Evolutionary conservation across 2,329 filamentous ascomycete species (phyloP).

Genomic region (Phaeosphaeria sp.): DNA sequence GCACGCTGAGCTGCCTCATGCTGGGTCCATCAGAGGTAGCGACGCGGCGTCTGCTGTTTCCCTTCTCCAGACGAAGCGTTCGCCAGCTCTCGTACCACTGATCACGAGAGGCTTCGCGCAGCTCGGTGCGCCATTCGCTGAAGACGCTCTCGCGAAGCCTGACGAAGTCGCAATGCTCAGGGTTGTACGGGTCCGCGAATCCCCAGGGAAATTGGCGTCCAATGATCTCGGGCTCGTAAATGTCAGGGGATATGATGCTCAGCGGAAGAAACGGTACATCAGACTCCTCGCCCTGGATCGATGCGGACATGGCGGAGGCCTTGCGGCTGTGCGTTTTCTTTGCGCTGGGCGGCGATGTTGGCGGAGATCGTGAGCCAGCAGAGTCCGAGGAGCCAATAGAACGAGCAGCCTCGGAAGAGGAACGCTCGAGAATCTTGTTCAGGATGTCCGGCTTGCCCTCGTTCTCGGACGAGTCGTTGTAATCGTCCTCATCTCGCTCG

Average conservation of each 20-base stretch:
- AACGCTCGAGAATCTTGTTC: slow-evolving; percentile 47
- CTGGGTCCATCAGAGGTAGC: slow-evolving; percentile 39
- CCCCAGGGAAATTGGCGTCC: slow-evolving; percentile 96
- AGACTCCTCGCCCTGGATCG: slow-evolving; percentile 47
- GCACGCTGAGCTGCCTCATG: slow-evolving; percentile 30
- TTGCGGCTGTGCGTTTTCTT: slow-evolving; percentile 49
- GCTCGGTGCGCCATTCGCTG: slow-evolving; percentile 87
- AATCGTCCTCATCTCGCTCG: slow-evolving; percentile 60
- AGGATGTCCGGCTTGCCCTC: slow-evolving; percentile 45
- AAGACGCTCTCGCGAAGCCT: slow-evolving; percentile 92
- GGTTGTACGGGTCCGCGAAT: slow-evolving; percentile 91
- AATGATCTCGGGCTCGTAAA: slow-evolving; percentile 79
- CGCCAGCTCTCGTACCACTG: slow-evolving; percentile 97
- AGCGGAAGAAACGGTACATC: slow-evolving; percentile 78
- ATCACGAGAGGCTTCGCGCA: slow-evolving; percentile 88
- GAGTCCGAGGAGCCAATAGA: slow-evolving; percentile 43
- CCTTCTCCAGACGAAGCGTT: slow-evolving; percentile 60
- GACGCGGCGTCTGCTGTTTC: slow-evolving; percentile 29
- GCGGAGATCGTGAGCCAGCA: slow-evolving; percentile 38
- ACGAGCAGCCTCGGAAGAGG: slow-evolving; percentile 45
- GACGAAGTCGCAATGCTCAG: slow-evolving; percentile 91
- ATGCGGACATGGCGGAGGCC: slow-evolving; percentile 49
- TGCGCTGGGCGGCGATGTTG: slow-evolving; percentile 42
- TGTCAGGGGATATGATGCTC: slow-evolving; percentile 91
- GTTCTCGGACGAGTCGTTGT: slow-evolving; percentile 45